Conservation (phyloP, 345 rosid species). For the Murraya paniculata region DNA sequence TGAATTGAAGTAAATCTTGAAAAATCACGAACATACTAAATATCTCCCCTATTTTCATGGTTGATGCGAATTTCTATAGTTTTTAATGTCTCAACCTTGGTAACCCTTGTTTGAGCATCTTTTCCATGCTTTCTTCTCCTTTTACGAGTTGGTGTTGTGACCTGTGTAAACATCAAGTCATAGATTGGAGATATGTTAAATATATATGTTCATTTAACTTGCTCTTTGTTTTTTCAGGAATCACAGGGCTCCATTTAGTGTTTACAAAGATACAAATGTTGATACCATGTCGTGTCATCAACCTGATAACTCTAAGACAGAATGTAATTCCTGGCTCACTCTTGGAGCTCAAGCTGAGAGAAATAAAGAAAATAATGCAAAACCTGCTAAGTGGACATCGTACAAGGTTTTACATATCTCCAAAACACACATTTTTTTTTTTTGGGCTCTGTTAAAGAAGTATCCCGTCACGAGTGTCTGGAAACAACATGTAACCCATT, state of each 20-base stretch:
- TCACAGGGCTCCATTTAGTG: constrained; percentile 45
- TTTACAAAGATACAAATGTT: constrained; percentile 55
- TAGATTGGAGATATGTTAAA: background rate
- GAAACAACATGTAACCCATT: constrained; percentile 10
- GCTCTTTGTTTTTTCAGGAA: constrained; percentile 32
- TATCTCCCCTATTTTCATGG: background rate
- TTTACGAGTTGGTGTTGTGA: background rate
- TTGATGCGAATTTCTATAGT: background rate
- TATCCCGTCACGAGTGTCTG: background rate
- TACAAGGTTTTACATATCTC: constrained; percentile 53
- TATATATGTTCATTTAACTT: background rate
- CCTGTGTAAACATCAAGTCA: background rate
- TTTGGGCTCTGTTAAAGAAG: background rate
- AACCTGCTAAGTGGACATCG: constrained; percentile 74
- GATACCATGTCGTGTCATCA: constrained; percentile 33
- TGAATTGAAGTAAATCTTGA: background rate
- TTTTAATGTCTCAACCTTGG: background rate
- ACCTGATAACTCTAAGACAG: constrained; percentile 45
- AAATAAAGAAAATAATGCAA: constrained; percentile 83
- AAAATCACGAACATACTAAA: background rate
- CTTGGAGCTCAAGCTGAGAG: constrained; percentile 79
- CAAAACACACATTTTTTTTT: background rate
- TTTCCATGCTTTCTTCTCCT: background rate
- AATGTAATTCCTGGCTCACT: constrained; percentile 51
- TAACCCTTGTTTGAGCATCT: constrained; percentile 2